A percentile compares a stretch with the other conserved stretches of the same genome.
phyloP scores from a whole-genome alignment of 2,329 filamentous ascomycete genomes.

The Calcarisporium arbuscula region DNA sequence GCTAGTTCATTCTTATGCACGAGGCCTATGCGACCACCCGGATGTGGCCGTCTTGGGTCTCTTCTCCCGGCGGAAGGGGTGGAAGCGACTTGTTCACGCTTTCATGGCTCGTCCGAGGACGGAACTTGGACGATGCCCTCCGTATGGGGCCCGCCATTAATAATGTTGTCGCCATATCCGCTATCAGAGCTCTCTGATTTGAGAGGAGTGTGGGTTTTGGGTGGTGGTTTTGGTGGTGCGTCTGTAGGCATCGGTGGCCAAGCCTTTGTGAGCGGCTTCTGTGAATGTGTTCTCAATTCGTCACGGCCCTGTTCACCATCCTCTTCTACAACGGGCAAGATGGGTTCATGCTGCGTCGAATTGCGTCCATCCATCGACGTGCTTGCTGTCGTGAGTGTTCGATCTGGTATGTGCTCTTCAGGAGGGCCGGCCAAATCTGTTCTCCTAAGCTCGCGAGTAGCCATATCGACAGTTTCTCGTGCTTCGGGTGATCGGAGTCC shows the following conservation, averaged over 20 bases:
- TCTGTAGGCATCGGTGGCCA: constrained; percentile 41
- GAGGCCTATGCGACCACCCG: constrained; percentile 26
- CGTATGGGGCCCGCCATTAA: no score
- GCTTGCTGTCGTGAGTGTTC: constrained; percentile 45
- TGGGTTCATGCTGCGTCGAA: constrained; percentile 51
- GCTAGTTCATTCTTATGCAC: no score
- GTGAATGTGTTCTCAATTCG: no score
- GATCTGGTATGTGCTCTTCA: constrained; percentile 52
- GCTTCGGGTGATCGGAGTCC: constrained; percentile 29
- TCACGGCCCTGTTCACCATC: constrained; percentile 65
- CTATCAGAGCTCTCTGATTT: constrained; percentile 44
- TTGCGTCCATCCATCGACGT: constrained; percentile 33
- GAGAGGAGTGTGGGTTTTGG: constrained; percentile 18
- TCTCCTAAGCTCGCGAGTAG: constrained; percentile 29
- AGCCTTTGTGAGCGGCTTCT: no score
- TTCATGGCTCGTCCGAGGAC: constrained; percentile 42
- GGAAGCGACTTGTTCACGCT: constrained; percentile 57
- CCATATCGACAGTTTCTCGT: constrained; percentile 33
- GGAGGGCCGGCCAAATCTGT: constrained; percentile 24
- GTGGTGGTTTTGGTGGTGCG: constrained; percentile 28
- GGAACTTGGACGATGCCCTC: no score
- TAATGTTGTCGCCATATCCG: constrained; percentile 34
- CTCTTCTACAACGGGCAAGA: constrained; percentile 82
- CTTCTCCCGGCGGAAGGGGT: constrained; percentile 40
- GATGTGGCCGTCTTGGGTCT: constrained; percentile 18